Base-by-base conservation (phyloP, 345 rosid species). In the Sisymbrium irio region DNA sequence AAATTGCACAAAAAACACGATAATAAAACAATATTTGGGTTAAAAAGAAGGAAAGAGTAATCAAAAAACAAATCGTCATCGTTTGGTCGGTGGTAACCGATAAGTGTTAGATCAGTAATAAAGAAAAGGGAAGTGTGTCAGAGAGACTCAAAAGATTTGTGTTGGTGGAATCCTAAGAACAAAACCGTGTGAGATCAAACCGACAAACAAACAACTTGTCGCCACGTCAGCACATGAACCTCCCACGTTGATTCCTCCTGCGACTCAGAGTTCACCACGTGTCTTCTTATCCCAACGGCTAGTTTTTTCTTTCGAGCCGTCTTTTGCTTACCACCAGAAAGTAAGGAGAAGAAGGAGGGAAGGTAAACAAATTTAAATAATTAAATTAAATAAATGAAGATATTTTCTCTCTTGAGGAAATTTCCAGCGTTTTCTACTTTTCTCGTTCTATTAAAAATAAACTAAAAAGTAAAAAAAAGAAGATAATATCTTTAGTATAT, bases 141-240 rank as follows among this genome's bases (percentile, higher is more conserved):
- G 33, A 22, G n/a, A 25, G 77, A 46, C 41, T 4, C n/a, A 36
- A 62, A 50, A 59, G 54, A 66, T 73, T 6, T 33, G 39, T 53
- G 25, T 25, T 44, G 17, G 15, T 18, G 15, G 69, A 61, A 75
- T 51, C 57, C 74, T 50, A 60, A 51, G 64, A 54, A 54, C 57
- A 6, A 77, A 64, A 71, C 65, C 75, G 79, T 76, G 71, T 62
- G 75, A 75, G 74, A 59, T 55, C 13, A 50, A 69, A 73, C 85
- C 84, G 83, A 79, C 86, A 75, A 63, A 53, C 59, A 69, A 82
- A 85, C 80, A 74, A 76, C 69, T 30, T 37, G 35, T 47, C 47
- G 65, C 85, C 87, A 83, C 85, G 73, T 87, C 86, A 80, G 6
- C 76, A 64, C 15, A 37, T 11, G 63, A 68, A 75, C 46, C 49